Base-by-base conservation (phyloP, 2,329 filamentous ascomycete species). In the Harringtonia lauricola region DNA sequence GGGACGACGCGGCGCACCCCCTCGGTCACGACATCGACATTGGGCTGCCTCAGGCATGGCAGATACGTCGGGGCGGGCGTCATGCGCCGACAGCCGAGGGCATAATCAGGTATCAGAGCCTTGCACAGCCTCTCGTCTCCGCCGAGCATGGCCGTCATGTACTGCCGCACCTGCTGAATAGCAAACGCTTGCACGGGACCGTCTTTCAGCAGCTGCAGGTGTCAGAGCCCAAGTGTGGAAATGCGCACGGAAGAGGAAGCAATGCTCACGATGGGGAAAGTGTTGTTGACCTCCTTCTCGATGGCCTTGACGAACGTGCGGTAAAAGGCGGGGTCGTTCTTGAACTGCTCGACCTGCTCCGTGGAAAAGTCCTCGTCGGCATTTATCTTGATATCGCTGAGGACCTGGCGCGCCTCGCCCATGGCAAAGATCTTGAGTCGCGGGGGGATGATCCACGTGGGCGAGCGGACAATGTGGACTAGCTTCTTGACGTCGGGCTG, bases 11-110 rank as follows among this genome's bases (percentile, higher is more conserved):
- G 53, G 28, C 60, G 59, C 33, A 78, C 72, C 1, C 57, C 56
- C 4, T 64, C 61, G 5, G 66, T 66, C 19, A 72, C 60, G 1
- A 76, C 56, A 31, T 69, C 60, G 17, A 74, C 66, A 21, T 74
- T 75, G 9, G 65, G 60, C 34, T 64, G 57, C 3, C 60, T 61
- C 22, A 74, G 45, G 0, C 66, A 61, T 42, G 67, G 63, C 3
- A 76, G 61, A 45, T 75, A 76, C 0, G 64, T 61, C 2, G 68
- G 65, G 0, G 67, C 71, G 0, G 70, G 72, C 1, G 70, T 76
- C 51, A 73, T 63, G 35, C 70, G 60, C 44, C 67, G 62, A 49
- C 64, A 70, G 0, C 70, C 70, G 0, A 74, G 57, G 1, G 68
- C 63, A 21, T 64, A 73, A 18, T 64, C 56, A 0, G 73, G 73